phyloP scores from a whole-genome alignment of 495 filamentous ascomycete species.

The Pyronema omphalodes region DNA sequence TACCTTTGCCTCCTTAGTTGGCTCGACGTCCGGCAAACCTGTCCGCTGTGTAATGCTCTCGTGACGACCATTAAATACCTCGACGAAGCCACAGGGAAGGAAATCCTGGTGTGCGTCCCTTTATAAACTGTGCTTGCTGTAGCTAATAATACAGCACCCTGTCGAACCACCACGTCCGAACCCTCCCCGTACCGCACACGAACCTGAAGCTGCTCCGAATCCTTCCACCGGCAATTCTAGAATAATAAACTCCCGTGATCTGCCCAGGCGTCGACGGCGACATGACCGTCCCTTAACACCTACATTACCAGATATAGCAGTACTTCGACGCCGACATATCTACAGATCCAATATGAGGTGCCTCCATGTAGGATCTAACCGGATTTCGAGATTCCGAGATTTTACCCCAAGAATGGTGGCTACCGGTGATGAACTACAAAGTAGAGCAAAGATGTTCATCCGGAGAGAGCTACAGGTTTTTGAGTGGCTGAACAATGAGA shows the following conservation, averaged over 20 bases:
- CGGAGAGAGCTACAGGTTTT: conserved; percentile 81
- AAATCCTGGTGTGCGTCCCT: conserved; percentile 6
- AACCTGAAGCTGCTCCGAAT: neutral
- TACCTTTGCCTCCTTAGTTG: conserved; percentile 52
- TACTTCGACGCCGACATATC: conserved; percentile 51
- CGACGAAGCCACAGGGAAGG: conserved; percentile 1
- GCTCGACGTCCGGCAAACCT: conserved; percentile 43
- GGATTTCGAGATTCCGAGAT: conserved; percentile 56
- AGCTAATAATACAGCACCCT: conserved; percentile 1
- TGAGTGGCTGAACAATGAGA: conserved; percentile 40
- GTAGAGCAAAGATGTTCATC: conserved; percentile 72
- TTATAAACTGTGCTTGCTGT: neutral
- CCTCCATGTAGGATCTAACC: conserved; percentile 70
- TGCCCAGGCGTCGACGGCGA: conserved; percentile 5
- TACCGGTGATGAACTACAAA: conserved; percentile 46
- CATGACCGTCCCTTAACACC: conserved; percentile 9
- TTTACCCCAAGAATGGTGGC: conserved; percentile 50
- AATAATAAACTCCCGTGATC: neutral
- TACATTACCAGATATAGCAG: conserved; percentile 33
- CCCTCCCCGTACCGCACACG: neutral
- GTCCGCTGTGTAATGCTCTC: conserved; percentile 38
- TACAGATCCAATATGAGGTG: conserved; percentile 65
- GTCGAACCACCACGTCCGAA: neutral
- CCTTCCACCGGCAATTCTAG: neutral
- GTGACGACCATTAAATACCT: conserved; percentile 1